Conservation (phyloP, 2,329 filamentous ascomycete genomes). For the Fusarium poae region DNA sequence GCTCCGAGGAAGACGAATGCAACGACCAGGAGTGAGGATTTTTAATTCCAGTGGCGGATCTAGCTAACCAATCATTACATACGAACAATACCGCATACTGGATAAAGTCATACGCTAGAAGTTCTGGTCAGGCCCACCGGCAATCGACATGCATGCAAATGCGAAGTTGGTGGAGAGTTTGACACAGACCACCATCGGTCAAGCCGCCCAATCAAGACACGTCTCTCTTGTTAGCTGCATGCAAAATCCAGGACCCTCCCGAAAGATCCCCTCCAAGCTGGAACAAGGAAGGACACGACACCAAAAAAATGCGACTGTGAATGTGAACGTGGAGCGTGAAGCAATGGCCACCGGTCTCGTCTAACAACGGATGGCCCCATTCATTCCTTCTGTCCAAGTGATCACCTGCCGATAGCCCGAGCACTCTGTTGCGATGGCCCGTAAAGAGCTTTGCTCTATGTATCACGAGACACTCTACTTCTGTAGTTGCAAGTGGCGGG, state of each 20-base stretch:
- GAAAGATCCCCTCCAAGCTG: constrained; percentile 15
- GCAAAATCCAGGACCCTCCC: constrained; percentile 42
- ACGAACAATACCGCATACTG: constrained; percentile 14
- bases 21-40: constrained; percentile 36
- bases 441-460: constrained; percentile 13
- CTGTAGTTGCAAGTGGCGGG: constrained; percentile 11
- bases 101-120: constrained; percentile 44
- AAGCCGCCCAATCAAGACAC: constrained; percentile 42
- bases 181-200: constrained; percentile 33
- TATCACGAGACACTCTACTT: constrained; percentile 33
- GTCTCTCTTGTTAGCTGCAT: constrained; percentile 36
- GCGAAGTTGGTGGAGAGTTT: background rate
- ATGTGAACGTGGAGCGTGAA: background rate
- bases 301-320: background rate
- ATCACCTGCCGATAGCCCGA: constrained; percentile 40
- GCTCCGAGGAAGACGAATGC: constrained; percentile 38
- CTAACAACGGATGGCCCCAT: constrained; percentile 25
- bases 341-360: constrained; percentile 24
- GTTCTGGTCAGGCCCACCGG: constrained; percentile 34
- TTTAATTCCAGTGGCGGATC: constrained; percentile 44
- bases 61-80: constrained; percentile 39
- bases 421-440: constrained; percentile 29
- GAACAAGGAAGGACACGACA: constrained; percentile 1
- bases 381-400: constrained; percentile 30
- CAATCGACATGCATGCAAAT: constrained; percentile 38